A percentile compares a stretch with the other conserved stretches of the same genome.
These are phyloP conservation scores for Eucalyptus pauciflora DNA, from an alignment of 345 rosid species.

Conservation along the genomic window DNA sequence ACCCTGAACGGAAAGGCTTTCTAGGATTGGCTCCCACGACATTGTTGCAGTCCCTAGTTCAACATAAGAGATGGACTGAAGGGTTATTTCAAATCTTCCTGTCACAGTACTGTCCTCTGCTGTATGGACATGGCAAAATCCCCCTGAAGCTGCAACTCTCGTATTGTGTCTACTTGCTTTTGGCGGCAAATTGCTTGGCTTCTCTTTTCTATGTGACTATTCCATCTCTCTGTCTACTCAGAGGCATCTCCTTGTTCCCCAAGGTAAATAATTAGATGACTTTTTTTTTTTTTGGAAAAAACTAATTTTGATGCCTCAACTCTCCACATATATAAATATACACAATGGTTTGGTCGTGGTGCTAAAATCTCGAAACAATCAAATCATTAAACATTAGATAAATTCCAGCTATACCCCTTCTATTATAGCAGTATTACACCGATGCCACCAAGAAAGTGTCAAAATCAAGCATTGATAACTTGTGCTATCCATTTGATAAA, in stretches of 20 bases:
- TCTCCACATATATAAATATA: not conserved
- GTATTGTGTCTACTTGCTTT: not conserved
- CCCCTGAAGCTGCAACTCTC: conserved; percentile 12
- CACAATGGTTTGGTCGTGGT: not conserved
- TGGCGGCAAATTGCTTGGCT: conserved; percentile 17
- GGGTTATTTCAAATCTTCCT: conserved; percentile 19
- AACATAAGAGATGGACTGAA: conserved; percentile 38
- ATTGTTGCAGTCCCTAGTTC: conserved; percentile 10
- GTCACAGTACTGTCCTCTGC: conserved; percentile 15
- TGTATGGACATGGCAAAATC: conserved; percentile 8
- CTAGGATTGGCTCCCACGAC: conserved; percentile 27
- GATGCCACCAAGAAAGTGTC: not conserved
- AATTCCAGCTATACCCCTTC: not conserved
- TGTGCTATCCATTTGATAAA: not conserved
- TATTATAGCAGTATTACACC: not conserved
- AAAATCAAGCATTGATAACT: not conserved
- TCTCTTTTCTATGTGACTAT: conserved; percentile 17
- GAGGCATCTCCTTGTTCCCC: conserved; percentile 26
- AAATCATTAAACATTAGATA: not conserved
- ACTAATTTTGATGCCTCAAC: not conserved
- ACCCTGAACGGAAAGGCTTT: conserved; percentile 22
- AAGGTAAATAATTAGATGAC: not conserved
- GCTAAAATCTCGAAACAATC: not conserved
- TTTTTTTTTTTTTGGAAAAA: not conserved
- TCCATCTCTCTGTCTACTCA: conserved; percentile 27